A percentile compares a stretch with the other conserved stretches of the same genome.
These are phyloP conservation scores for Emiliania huxleyi DNA, from an alignment of 78 protist species.

Conservation along the genomic window DNA sequence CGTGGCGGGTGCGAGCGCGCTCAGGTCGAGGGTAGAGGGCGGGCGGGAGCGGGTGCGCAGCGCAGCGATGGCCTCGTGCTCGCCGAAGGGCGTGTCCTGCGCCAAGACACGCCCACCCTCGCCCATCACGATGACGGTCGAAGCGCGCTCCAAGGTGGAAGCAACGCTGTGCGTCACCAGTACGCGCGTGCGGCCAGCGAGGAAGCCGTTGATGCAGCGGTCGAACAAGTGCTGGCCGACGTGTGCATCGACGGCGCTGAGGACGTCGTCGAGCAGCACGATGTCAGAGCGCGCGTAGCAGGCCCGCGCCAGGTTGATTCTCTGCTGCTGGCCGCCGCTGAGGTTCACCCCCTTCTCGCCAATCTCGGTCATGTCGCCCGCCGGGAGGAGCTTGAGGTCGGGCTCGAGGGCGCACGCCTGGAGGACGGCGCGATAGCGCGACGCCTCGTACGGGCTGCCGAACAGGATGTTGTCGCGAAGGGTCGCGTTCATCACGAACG, in stretches of 20 bases:
- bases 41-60: too few species aligned
- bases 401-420: conserved; percentile 62
- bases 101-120: too few species aligned
- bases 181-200: too few species aligned
- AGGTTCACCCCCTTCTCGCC: conserved; percentile 96
- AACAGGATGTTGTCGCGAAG: conserved; percentile 91
- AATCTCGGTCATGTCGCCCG: conserved; percentile 79
- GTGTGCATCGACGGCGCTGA: conserved; percentile 40
- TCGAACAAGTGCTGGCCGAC: background rate
- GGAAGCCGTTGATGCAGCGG: too few species aligned
- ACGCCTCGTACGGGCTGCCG: conserved; percentile 35
- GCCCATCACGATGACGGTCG: too few species aligned
- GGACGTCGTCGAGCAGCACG: conserved; percentile 74
- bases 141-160: too few species aligned
- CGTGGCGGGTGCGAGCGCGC: too few species aligned
- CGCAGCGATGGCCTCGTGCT: too few species aligned
- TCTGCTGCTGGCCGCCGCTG: conserved; percentile 94
- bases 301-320: conserved; percentile 89
- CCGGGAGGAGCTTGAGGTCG: conserved; percentile 65
- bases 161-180: too few species aligned
- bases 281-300: conserved; percentile 63
- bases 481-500: conserved; percentile 90
- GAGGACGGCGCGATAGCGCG: background rate
- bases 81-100: too few species aligned
- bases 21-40: too few species aligned